Percentiles rank a stretch among this genome's conserved stretches.
These are phyloP conservation scores for Pyrrhoderma lamaoense DNA, from an alignment of 1,284 basidiomycete genomes.

Conservation along the genomic window DNA sequence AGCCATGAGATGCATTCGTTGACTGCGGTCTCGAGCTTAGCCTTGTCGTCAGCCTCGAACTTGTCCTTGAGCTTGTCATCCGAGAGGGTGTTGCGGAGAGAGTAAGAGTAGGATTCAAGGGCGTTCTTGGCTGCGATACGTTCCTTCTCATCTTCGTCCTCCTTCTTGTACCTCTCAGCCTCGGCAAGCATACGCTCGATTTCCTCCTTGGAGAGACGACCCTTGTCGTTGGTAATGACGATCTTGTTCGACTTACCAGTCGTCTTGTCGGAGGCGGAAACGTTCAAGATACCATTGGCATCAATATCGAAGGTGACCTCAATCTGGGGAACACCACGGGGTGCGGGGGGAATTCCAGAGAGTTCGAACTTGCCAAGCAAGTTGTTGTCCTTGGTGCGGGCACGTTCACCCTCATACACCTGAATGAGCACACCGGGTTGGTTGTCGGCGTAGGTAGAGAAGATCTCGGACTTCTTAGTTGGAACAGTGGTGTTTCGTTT, in stretches of 20 bases:
- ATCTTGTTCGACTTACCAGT: slow-evolving; percentile 96
- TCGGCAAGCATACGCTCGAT: slow-evolving; percentile 96
- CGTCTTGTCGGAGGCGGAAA: slow-evolving; percentile 94
- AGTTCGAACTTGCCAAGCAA: slow-evolving; percentile 99
- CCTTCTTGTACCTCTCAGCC: slow-evolving; percentile 90
- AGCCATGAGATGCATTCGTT: slow-evolving; percentile 87
- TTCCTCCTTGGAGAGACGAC: slow-evolving; percentile 96
- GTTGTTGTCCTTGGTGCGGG: slow-evolving; percentile 99
- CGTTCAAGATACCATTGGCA: slow-evolving; percentile 97
- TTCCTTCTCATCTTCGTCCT: slow-evolving; percentile 76
- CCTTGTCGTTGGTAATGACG: slow-evolving; percentile 98
- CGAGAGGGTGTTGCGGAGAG: slow-evolving; percentile 85
- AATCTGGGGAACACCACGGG: slow-evolving; percentile 97
- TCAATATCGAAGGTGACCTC: slow-evolving; percentile 99
- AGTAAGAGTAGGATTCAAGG: slow-evolving; percentile 94
- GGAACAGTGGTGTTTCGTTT: slow-evolving; percentile 98
- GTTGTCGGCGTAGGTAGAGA: slow-evolving; percentile 99
- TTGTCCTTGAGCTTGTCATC: slow-evolving; percentile 86
- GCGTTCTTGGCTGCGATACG: slow-evolving; percentile 85
- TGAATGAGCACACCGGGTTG: slow-evolving; percentile 98
- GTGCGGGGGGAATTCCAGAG: slow-evolving; percentile 94
- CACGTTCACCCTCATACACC: slow-evolving; percentile 99
- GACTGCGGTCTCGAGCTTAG: slow-evolving; percentile 77
- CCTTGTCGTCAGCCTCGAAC: slow-evolving; percentile 85
- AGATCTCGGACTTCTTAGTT: slow-evolving; percentile 98